Base-by-base conservation (phyloP, 2,329 filamentous ascomycete genomes). In the Exophiala lecanii-corni region DNA sequence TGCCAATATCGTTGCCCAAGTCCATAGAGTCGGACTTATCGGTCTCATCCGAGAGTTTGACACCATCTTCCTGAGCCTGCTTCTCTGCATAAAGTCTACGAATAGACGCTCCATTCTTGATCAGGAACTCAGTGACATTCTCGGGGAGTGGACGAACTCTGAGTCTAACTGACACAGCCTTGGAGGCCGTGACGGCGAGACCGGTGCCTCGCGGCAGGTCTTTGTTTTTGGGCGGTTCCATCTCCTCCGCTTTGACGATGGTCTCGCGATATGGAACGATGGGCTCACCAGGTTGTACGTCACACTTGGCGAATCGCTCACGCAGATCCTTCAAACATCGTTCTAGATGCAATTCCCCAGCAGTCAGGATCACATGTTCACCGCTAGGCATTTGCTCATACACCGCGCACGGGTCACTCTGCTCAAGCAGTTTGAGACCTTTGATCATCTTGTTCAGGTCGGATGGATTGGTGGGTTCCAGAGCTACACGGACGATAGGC, bases 221-320 rank as follows among this genome's bases (percentile, higher is more conserved):
- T 52, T 89, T 84, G 64, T 94, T 87, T 46, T 76, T 86, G 0
- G 88, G 85, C 1, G 89, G 81, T 17, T 89, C 82, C 92, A 98
- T 98, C 64, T 98, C 92, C 26, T 89, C 79, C 1, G 83, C 86
- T 18, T 79, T 77, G 30, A 96, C 82, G 45, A 94, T 95, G 0
- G 88, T 92, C 67, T 98, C 92, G 43, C 89, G 78, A 64, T 95
- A 98, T 0, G 92, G 92, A 10, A 98, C 92, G 49, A 98, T 97
- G 1, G 92, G 86, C 32, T 87, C 86, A 43, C 92, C 89, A 19
- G 87, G 87, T 60, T 97, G 91, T 39, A 98, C 89, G 54, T 97
- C 91, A 60, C 94, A 97, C 51, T 81, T 83, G 4, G 92, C 91
- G 60, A 95, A 98, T 4, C 92, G 76, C 61, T 98, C 92, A 49